These are phyloP conservation scores for Neurospora terricola DNA, from an alignment of 495 filamentous ascomycete species.

Conservation along the genomic window DNA sequence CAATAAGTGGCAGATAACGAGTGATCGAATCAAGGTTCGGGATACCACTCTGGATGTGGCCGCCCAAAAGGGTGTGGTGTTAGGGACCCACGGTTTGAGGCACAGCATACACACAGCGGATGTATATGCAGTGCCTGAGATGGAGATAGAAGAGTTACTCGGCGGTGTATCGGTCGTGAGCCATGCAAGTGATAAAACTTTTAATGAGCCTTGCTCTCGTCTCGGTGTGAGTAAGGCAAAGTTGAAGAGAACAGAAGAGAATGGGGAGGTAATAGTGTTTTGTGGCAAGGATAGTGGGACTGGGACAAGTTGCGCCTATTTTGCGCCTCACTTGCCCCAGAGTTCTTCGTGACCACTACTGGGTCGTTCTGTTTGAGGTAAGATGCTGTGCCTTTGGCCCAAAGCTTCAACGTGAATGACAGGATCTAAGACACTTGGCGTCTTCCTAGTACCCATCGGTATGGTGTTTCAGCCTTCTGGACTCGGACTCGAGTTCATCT, in stretches of 20 bases:
- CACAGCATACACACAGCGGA: neutral
- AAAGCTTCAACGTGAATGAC: neutral
- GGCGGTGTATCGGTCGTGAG: neutral
- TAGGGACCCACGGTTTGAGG: neutral
- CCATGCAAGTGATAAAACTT: neutral
- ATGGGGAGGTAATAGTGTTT: neutral
- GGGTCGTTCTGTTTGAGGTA: neutral
- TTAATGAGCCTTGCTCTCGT: neutral
- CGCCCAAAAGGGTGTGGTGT: neutral
- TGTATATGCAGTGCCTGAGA: neutral
- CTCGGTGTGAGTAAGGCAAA: neutral
- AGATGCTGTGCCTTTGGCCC: neutral
- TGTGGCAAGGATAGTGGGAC: neutral
- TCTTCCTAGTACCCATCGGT: neutral
- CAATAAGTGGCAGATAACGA: neutral
- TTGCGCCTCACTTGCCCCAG: neutral
- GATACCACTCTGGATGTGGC: neutral
- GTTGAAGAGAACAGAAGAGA: neutral
- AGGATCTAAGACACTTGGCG: neutral
- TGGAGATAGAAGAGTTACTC: neutral
- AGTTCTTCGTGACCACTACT: neutral
- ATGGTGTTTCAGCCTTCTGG: neutral
- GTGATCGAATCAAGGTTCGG: neutral
- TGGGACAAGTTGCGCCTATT: neutral
- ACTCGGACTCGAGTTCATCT: neutral